Percentiles rank a stretch among this genome's conserved stretches.
Conservation (phyloP, 345 rosid genomes). For the Populus davidiana region DNA sequence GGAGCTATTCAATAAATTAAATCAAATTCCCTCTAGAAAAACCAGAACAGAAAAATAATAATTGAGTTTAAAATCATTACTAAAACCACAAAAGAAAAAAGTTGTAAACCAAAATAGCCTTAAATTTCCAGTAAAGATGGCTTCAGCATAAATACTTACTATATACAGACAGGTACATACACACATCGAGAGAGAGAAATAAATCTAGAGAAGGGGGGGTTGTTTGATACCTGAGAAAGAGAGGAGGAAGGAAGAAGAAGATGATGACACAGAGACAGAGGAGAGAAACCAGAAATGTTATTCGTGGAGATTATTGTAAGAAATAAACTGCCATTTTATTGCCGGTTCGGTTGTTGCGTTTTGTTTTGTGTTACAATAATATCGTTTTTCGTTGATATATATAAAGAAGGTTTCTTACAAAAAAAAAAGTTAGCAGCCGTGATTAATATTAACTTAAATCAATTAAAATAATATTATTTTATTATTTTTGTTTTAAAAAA, state of each 20-base stretch:
- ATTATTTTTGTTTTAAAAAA: too few relatives aligned
- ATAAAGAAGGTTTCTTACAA: neutral
- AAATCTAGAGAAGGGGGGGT: neutral
- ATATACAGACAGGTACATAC: neutral
- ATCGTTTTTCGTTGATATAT: neutral
- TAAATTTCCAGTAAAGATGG: neutral
- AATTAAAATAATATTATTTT: too few relatives aligned
- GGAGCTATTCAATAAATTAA: neutral
- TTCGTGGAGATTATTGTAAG: neutral
- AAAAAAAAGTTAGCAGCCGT: too few relatives aligned
- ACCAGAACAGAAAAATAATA: neutral
- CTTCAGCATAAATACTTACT: neutral
- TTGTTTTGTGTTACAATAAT: neutral
- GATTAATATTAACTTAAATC: too few relatives aligned
- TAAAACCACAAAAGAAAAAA: neutral
- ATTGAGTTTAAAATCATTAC: neutral
- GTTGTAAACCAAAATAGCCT: neutral
- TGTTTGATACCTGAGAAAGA: conserved; percentile 18
- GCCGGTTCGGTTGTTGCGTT: conserved; percentile 6
- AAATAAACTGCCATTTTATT: neutral
- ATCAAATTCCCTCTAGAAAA: neutral
- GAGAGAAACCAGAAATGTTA: neutral
- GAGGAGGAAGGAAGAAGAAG: neutral
- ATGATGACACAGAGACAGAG: neutral
- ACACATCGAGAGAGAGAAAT: neutral